Base-by-base conservation (phyloP, 2,329 filamentous ascomycete genomes). In the Paecilomyces niveus region DNA sequence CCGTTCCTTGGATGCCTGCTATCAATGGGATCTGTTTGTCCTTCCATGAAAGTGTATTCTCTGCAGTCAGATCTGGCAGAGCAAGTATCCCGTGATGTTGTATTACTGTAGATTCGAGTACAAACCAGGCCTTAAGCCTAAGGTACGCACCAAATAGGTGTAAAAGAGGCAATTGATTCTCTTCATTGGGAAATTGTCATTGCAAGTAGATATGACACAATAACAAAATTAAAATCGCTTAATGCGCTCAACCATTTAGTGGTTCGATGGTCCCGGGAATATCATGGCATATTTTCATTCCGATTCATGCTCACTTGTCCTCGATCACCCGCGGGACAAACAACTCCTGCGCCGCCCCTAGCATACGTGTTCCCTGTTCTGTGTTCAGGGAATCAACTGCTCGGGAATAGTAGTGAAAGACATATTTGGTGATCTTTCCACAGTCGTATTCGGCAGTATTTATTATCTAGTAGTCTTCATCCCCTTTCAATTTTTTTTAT, bases 401-500 rank as follows among this genome's bases (percentile, higher is more conserved):
- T 45, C 15, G 39, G 7, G 15, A n/a, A 45, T 8, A 45, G 18
- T 18, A 18, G 5, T 45, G 39, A n/a, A 21, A 21, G 39, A 6
- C 8, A 18, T 8, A 18, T 45, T 18, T 45, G 5, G 3, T 45
- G 15, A 18, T 45, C 35, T 18, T 45, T 45, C 39, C 39, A 45
- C 18, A 21, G n/a, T 45, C 6, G 18, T 45, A 18, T 18, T 6
- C 15, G 35, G 35, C 39, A 45, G 15, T 18, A 18, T 8, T 21
- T 21, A 45, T 45, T 45, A 45, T 45, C 39, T 45, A n/a, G n/a
- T 45, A 18, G n/a, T 45, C 13, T 33, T 33, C 15, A 9, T 45
- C 5, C 39, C 39, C n/a, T n/a, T 52, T 13, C 29, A 29, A 22
- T 52, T 2, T 29, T 52, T 66, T 2, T 29, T 52, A 66, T 59